Evolutionary conservation across 768 basidiomycete genomes (phyloP), one percentile per base, ranked within the genome.

Genomic region (Lenzites betulinus): DNA sequence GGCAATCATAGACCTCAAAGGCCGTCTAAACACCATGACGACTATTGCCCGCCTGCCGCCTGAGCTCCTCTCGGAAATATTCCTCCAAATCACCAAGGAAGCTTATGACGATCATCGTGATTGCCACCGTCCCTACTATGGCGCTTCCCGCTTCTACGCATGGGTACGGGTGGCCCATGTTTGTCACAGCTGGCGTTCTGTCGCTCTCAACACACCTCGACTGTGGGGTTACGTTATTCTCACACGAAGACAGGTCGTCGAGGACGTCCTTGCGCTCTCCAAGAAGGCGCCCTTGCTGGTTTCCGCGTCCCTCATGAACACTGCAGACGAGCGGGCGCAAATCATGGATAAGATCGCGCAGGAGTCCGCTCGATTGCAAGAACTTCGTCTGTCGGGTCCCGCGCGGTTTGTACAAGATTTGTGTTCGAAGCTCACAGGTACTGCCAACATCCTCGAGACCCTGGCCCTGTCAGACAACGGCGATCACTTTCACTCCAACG

Each of bases 1-100:
- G n/a, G 41, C 41, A 4, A 61, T 61, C 42, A 61, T 61, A 8
- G 49, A 61, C 39, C 39, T 61, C 33, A 61, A 55, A 26, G 42
- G 41, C 12, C 54, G 49, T 9, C 42, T 61, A 33, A 61, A 61
- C 43, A 51, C 30, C n/a, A 36, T 55, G 41, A 55, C 54, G 33
- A 11, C 30, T n/a, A 46, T 61, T n/a, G 60, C 60, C 20, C 60
- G 54, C 11, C 49, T 65, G 12, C 64, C 60, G 20, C 54, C 64
- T 2, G 60, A 65, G 33, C 3, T 65, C 4, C 57, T 65, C 16
- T 58, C 64, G 8, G 58, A 62, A 20, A 36, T 65, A 0, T 62
- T 65, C 49, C 15, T 51, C 4, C 50, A 51, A n/a, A 41, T 55
- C 35, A 51, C 39, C 15, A 23, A 42, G 30, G 38, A 16, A 1